Evolutionary conservation across 129 eudicot species (phyloP), one percentile per base, ranked within the genome.

Genomic region (Cynara cardunculus): DNA sequence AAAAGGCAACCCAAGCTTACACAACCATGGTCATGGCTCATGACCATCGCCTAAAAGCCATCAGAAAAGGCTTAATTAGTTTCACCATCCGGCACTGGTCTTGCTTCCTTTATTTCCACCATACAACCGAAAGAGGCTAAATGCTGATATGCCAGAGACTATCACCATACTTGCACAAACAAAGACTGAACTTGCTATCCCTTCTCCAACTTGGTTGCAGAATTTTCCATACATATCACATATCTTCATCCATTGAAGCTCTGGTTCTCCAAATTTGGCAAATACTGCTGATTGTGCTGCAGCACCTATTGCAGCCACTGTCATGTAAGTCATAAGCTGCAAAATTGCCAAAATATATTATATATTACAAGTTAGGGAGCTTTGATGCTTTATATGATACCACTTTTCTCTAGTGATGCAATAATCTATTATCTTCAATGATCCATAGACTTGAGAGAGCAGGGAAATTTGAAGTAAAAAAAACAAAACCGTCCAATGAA

Each of bases 161-260:
- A 86, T 77, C 71, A 91, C 78, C 91, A 84, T 87, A 80, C 91
- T 85, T 5, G 87, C 79, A 75, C 90, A 76, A n/a, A 72, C 97
- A 14, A 91, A 41, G 26, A 89, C 74, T 0, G 94, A 82, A 64
- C 87, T 86, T 1, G 91, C 95, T 16, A 94, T 72, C 73, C 97
- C 98, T 79, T 91, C 90, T 7, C 93, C 97, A 22, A 84, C 86
- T 80, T 87, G 94, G 84, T 89, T 91, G 84, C 98, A 94, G 77
- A 89, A 94, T 30, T 89, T 91, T 3, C 82, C 95, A 69, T 89
- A 89, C 88, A 94, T 79, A 11, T 80, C 83, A 78, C 98, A 94
- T 9, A 90, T 53, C 83, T 94, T 89, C 91, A 94, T 89, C 98
- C 98, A 94, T 44, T 94, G 89, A 12, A 94, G 79, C 67, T 90